Evolutionary conservation across 805 yeast genomes (phyloP), one percentile per base, ranked within the genome.

Genomic region (Candida caryicola): DNA sequence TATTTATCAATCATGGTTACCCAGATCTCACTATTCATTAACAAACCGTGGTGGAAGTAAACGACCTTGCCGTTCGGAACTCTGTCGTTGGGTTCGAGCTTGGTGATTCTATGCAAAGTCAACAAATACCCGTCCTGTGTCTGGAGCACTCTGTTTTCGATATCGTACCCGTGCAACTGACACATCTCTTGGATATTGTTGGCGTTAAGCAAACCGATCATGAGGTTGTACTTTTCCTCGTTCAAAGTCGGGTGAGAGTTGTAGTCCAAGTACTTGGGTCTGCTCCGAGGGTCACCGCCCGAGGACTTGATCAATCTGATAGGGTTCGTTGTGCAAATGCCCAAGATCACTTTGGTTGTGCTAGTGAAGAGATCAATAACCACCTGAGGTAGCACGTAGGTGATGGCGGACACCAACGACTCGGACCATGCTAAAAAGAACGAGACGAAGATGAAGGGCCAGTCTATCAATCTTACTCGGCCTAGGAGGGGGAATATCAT

Each of bases 1-100:
- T 64, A 41, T 23, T 56, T 55, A 14, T 67, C 63, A 25, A 68
- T 48, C 74, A 69, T 69, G 6, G 74, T 69, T 29, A 65, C 59
- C 95, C 95, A 84, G 17, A 69, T 59, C 53, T 93, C 98, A 31
- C 90, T 80, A 57, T 81, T 82, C 93, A 89, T 90, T 43, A 91
- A 69, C 35, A 91, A 67, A 0, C 98, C 98, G 55, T 91, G 98
- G 57, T 91, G 98, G 37, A 91, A 73, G 56, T 85, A 91, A 0
- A 85, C 85, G 1, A 83, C 82, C 37, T 76, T 71, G 0, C 57
- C 55, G 37, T 54, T 40, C 13, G 41, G 36, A 7, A 14, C 29
- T 13, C 36, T 36, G 9, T 25, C 23, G 17, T 21, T 29, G 9
- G 17, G 19, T 21, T 36, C n/a, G 19, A 35, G 52, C 5, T 77